Base-by-base conservation (phyloP, 257 asterid genomes). In the Solanum virginianum region DNA sequence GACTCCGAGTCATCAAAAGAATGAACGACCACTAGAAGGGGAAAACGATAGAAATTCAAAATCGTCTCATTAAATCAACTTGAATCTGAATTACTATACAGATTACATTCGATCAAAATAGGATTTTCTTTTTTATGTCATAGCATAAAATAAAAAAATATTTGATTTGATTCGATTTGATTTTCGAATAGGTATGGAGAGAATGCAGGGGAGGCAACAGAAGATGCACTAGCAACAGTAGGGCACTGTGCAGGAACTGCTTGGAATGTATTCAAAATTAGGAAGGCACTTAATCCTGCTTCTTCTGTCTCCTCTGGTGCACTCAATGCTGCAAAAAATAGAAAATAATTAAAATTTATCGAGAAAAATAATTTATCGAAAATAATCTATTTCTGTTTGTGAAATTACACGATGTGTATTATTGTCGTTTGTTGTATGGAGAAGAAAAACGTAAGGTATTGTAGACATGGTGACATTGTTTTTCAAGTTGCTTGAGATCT, bases 131-230 rank as follows among this genome's bases (percentile, higher is more conserved):
- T 32, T 36, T 36, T 5, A 36, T 3, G 1, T 36, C 41, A 0
- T 43, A 43, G 0, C 10, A 16, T 16, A 11, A 11, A 4, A n/a
- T 49, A 12, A 77, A 22, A 32, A 22, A 4, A 15, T 43, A 18
- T 24, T 57, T 4, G 2, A 1, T 7, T 41, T 8, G 26, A 17
- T 32, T 32, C 36, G 36, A 32, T 32, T 32, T 32, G 32, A 29
- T 32, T 32, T 32, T 32, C 36, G 36, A 32, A 32, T 32, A 95
- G 98, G 92, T 95, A 65, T 49, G 99, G 98, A 72, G 98, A 93
- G 85, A 90, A 79, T 83, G 98, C 98, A 15, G 99, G 98, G 56
- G 97, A 93, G 89, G 94, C 97, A 79, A 93, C 98, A 14, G 94
- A 85, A 85, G 95, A 95, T 74, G 95, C 89, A 4, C 71, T 94